Conservation (phyloP, 1,284 basidiomycete genomes). For the Microbotryum violaceum region DNA sequence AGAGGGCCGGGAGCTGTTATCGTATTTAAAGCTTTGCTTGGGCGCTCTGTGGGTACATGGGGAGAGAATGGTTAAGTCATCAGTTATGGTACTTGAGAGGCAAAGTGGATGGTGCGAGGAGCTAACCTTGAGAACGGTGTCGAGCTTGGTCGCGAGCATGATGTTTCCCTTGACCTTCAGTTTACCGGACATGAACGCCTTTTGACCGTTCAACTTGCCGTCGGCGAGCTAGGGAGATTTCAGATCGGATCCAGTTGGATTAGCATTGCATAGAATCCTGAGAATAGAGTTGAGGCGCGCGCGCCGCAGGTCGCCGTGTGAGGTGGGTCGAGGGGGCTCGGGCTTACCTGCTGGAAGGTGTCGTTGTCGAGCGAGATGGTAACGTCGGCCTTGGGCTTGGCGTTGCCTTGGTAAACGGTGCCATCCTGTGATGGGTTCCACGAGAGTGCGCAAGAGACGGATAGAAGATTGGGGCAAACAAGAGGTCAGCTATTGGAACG, state of each 20-base stretch:
- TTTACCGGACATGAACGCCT: conserved; percentile 36
- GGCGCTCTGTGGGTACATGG: not conserved
- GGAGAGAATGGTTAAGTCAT: not conserved
- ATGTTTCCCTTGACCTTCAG: conserved; percentile 37
- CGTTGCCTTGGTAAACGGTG: conserved; percentile 67
- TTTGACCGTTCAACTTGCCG: conserved; percentile 58
- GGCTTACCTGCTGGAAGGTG: conserved; percentile 26
- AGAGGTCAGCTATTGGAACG: not conserved
- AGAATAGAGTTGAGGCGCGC: not conserved
- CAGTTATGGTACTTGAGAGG: not conserved
- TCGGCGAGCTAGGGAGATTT: conserved; percentile 57
- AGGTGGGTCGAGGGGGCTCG: not conserved
- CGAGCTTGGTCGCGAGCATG: conserved; percentile 63
- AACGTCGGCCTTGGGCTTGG: conserved; percentile 57
- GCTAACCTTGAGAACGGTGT: conserved; percentile 65
- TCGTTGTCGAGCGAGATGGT: conserved; percentile 58
- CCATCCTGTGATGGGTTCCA: conserved; percentile 46
- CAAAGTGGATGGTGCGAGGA: not conserved
- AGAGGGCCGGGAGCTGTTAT: no score
- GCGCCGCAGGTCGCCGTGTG: not conserved
- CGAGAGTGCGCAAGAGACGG: not conserved
- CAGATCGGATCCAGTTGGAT: conserved; percentile 37
- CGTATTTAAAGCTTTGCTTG: conserved; percentile 7
- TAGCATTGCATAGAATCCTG: not conserved
- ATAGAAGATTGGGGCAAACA: not conserved